These are phyloP conservation scores for Candolleomyces aberdarensis DNA, from an alignment of 768 basidiomycete species.

Conservation along the genomic window DNA sequence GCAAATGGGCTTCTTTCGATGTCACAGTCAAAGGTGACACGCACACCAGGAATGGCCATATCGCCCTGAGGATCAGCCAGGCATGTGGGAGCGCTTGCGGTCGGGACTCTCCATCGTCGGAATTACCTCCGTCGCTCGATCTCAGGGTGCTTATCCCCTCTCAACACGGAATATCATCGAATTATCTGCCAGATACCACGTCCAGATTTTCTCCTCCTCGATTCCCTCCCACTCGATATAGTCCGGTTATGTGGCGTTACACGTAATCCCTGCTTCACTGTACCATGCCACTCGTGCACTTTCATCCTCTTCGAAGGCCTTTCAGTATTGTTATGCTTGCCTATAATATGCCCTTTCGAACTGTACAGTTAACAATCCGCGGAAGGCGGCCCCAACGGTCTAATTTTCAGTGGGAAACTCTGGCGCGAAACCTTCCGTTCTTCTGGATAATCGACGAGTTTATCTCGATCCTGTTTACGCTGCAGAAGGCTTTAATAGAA, in stretches of 20 bases:
- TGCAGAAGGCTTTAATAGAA: conserved; percentile 8
- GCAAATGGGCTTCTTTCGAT: conserved; percentile 22
- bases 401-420: conserved; percentile 34
- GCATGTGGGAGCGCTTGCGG: conserved; percentile 28
- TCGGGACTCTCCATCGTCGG: conserved; percentile 26
- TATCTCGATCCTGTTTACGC: conserved; percentile 26
- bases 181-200: not conserved
- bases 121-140: conserved; percentile 31
- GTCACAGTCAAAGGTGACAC: conserved; percentile 23
- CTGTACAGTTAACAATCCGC: conserved; percentile 41
- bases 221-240: conserved; percentile 11
- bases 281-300: conserved; percentile 25
- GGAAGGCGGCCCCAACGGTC: conserved; percentile 39
- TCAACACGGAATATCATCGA: conserved; percentile 12
- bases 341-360: conserved; percentile 29
- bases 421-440: conserved; percentile 38
- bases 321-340: conserved; percentile 19
- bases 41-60: conserved; percentile 25
- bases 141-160: conserved; percentile 28
- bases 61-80: conserved; percentile 40
- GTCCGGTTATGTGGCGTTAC: conserved; percentile 43
- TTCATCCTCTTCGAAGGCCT: conserved; percentile 14
- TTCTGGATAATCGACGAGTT: conserved; percentile 34
- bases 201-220: conserved; percentile 9
- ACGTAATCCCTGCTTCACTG: conserved; percentile 31